Evolutionary conservation across 768 basidiomycete genomes (phyloP).

Genomic region (Daedalea quercina): DNA sequence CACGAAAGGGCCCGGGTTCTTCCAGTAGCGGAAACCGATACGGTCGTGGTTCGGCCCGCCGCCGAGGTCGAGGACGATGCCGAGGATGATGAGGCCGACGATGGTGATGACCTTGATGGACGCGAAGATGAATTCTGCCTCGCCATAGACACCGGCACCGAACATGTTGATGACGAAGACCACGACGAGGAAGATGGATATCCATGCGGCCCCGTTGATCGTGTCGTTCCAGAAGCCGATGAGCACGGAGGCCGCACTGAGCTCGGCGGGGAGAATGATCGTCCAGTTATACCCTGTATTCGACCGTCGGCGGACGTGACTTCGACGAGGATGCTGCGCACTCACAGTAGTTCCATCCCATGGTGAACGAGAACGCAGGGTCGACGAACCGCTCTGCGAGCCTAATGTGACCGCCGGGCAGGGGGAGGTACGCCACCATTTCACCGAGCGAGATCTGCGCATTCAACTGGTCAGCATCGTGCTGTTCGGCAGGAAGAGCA

Average conservation of each 20-base stretch:
- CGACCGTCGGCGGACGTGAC: neutral
- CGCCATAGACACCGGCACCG: conserved; percentile 76
- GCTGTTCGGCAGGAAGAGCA: neutral
- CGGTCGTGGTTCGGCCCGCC: conserved; percentile 82
- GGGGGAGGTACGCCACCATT: conserved; percentile 74
- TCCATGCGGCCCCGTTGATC: conserved; percentile 70
- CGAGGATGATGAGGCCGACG: conserved; percentile 49
- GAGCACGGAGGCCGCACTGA: conserved; percentile 69
- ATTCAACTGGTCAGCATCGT: neutral
- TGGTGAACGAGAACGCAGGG: conserved; percentile 55
- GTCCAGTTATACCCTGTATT: conserved; percentile 46
- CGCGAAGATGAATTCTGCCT: conserved; percentile 85
- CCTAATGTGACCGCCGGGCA: conserved; percentile 77
- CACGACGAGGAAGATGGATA: conserved; percentile 68
- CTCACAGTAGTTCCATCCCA: conserved; percentile 48
- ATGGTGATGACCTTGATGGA: conserved; percentile 90
- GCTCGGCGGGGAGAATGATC: conserved; percentile 64
- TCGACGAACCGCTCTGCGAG: conserved; percentile 80
- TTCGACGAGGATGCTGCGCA: conserved; percentile 7
- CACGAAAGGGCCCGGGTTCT: conserved; percentile 81
- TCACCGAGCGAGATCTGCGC: conserved; percentile 59
- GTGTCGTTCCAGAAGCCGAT: conserved; percentile 58
- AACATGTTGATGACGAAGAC: conserved; percentile 71
- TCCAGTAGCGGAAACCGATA: conserved; percentile 73
- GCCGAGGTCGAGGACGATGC: conserved; percentile 76